Conservation (phyloP, 1,284 basidiomycete species). For the Sporisorium scitamineum region DNA sequence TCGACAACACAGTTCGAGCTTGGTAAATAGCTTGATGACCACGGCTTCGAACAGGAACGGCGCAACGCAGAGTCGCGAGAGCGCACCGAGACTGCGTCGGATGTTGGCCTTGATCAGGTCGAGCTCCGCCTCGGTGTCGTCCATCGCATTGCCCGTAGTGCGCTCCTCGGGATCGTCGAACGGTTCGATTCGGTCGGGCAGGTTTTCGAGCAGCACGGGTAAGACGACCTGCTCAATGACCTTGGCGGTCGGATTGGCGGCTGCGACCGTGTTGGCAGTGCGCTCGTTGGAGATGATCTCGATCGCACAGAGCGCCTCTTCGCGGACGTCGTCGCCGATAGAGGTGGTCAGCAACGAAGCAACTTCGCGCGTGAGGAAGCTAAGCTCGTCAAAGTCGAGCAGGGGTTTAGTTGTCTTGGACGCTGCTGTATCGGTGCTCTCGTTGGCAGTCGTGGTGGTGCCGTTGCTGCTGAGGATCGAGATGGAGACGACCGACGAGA, state of each 20-base stretch:
- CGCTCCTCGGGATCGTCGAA: slow-evolving; percentile 30
- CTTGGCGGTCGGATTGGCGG: slow-evolving; percentile 77
- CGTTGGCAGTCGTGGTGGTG: not conserved
- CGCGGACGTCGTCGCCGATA: slow-evolving; percentile 73
- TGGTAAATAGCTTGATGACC: slow-evolving; percentile 81
- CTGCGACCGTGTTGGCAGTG: slow-evolving; percentile 78
- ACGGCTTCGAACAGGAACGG: slow-evolving; percentile 86
- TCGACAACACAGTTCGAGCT: slow-evolving; percentile 82
- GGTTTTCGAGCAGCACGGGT: slow-evolving; percentile 53
- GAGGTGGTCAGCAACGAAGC: slow-evolving; percentile 78
- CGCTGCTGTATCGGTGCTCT: not conserved
- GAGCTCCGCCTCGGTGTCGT: slow-evolving; percentile 39
- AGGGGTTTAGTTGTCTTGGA: slow-evolving; percentile 69
- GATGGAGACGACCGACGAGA: slow-evolving; percentile 52
- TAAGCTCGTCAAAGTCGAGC: slow-evolving; percentile 79
- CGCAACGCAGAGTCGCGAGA: slow-evolving; percentile 81
- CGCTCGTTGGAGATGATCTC: slow-evolving; percentile 73
- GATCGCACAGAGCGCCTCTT: slow-evolving; percentile 48
- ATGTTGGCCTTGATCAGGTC: slow-evolving; percentile 45
- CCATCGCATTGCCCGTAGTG: slow-evolving; percentile 31
- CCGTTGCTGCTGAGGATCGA: slow-evolving; percentile 40
- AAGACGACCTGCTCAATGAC: slow-evolving; percentile 76
- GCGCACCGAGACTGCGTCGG: slow-evolving; percentile 77
- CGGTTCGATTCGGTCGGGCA: slow-evolving; percentile 50
- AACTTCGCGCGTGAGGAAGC: slow-evolving; percentile 81